Conservation (phyloP, 495 filamentous ascomycete genomes). For the Apodospora peruviana region DNA sequence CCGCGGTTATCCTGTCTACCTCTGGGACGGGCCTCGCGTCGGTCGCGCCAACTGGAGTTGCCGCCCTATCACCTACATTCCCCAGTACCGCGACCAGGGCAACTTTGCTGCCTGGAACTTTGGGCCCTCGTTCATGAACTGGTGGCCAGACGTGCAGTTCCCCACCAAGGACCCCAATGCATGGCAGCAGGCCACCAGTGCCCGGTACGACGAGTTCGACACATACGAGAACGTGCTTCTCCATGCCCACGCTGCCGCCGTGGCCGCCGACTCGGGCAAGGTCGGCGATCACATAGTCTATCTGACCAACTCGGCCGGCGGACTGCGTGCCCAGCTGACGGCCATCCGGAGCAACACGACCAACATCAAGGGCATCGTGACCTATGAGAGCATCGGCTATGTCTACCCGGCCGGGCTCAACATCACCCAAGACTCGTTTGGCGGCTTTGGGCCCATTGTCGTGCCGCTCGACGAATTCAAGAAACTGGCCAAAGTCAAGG, state of each 20-base stretch:
- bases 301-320: conserved; percentile 39
- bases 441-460: conserved; percentile 30
- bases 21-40: conserved; percentile 43
- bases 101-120: conserved; percentile 45
- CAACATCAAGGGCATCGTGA: conserved; percentile 44
- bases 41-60: conserved; percentile 45
- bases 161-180: conserved; percentile 28
- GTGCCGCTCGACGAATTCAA: conserved; percentile 41
- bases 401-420: conserved; percentile 38
- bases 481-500: conserved; percentile 34
- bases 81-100: conserved; percentile 32
- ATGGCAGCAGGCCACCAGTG: conserved; percentile 37
- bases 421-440: conserved; percentile 19
- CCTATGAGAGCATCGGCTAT: conserved; percentile 42
- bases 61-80: conserved; percentile 27
- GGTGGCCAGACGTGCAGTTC: conserved; percentile 43
- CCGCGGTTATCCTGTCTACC: conserved; percentile 42
- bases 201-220: conserved; percentile 41
- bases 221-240: conserved; percentile 33
- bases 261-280: conserved; percentile 41
- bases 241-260: conserved; percentile 32
- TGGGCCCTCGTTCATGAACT: conserved; percentile 30
- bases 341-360: conserved; percentile 33
- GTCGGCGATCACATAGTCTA: conserved; percentile 38
- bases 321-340: conserved; percentile 39